Percentiles rank a stretch among this genome's conserved stretches.
phyloP scores from a whole-genome alignment of 139 green algal species.

The Chlorella sp. region DNA sequence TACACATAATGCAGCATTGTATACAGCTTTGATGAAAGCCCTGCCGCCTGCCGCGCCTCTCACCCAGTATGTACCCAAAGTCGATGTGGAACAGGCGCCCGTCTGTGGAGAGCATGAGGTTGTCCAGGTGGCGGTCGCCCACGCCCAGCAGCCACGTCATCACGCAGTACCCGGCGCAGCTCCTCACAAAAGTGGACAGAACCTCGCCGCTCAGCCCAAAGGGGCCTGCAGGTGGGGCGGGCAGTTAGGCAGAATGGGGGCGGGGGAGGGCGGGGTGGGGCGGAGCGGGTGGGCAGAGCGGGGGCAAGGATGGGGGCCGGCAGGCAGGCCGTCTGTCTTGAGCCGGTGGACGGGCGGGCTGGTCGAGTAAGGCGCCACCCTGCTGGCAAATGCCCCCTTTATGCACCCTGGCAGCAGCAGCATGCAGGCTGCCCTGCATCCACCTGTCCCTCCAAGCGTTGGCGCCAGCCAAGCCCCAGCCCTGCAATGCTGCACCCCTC shows the following conservation, averaged over 20 bases:
- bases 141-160: slow-evolving; percentile 98
- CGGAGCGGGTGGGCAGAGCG: neutral
- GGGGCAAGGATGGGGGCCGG: neutral
- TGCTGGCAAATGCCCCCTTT: no score
- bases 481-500: no score
- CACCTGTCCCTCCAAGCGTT: no score
- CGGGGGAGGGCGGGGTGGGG: neutral
- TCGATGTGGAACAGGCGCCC: slow-evolving; percentile 97
- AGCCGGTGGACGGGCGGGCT: no score
- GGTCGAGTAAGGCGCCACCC: no score
- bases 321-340: no score
- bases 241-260: neutral
- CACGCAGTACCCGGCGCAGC: slow-evolving; percentile 95
- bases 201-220: slow-evolving; percentile 76
- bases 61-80: slow-evolving; percentile 96
- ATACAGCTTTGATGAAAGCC: no score
- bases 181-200: slow-evolving; percentile 91
- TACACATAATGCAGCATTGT: no score
- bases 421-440: no score
- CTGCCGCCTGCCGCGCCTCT: no score
- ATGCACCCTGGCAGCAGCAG: no score
- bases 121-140: slow-evolving; percentile 96
- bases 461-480: no score
- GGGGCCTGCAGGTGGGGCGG: slow-evolving; percentile 55
- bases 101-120: slow-evolving; percentile 91